Percentiles rank a stretch among this genome's conserved stretches.
Conservation (phyloP, 2,329 filamentous ascomycete genomes). For the Beauveria scarabaeidicola region DNA sequence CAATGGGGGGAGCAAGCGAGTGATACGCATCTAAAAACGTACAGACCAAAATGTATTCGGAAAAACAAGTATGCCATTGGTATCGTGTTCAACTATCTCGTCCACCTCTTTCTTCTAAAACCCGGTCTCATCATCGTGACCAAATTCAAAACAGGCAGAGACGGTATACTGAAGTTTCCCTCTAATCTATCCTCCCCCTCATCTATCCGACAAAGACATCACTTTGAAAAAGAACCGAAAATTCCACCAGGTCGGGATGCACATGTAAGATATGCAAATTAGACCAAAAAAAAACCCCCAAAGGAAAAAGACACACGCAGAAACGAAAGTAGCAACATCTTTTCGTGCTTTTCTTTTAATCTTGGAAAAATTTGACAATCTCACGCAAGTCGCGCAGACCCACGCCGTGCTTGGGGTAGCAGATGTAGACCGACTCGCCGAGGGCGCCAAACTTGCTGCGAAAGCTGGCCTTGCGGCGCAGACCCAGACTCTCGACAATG, state of each 20-base stretch:
- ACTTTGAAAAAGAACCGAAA: neutral
- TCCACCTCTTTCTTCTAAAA: neutral
- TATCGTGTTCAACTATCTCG: constrained; percentile 3
- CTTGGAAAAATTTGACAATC: constrained; percentile 86
- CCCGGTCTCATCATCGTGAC: neutral
- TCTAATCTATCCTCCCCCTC: neutral
- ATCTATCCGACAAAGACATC: neutral
- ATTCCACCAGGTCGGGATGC: neutral
- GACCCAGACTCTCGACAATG: constrained; percentile 71
- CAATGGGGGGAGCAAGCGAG: too few relatives aligned
- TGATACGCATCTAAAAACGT: too few relatives aligned
- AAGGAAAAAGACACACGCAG: neutral
- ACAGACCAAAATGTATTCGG: neutral
- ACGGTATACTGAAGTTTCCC: too few relatives aligned
- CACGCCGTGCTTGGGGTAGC: constrained; percentile 79
- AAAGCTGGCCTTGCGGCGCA: constrained; percentile 82
- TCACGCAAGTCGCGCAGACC: constrained; percentile 74
- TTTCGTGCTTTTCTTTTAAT: constrained; percentile 32
- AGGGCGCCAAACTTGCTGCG: constrained; percentile 80
- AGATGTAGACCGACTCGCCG: constrained; percentile 81
- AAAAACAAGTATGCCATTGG: neutral
- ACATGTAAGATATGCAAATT: constrained; percentile 1
- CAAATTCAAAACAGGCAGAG: neutral
- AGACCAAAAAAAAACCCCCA: neutral
- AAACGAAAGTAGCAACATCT: too few relatives aligned